Conservation (phyloP, 164 flowering plant species). For the Magnolia changhungtana region DNA sequence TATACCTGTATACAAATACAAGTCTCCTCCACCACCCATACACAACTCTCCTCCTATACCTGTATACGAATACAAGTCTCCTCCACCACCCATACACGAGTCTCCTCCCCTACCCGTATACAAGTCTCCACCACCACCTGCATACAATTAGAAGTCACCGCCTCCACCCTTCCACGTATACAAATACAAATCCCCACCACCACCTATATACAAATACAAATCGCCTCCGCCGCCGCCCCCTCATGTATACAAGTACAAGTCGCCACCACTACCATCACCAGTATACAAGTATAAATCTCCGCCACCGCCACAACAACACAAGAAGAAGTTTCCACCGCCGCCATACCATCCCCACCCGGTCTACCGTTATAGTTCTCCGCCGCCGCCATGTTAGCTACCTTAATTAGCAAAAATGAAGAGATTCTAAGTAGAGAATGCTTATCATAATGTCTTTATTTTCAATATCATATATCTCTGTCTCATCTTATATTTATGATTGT, state of each 20-base stretch:
- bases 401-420: background rate
- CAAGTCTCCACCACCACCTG: slow-evolving; percentile 2
- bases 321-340: slow-evolving; percentile 8
- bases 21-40: background rate
- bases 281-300: slow-evolving; percentile 1
- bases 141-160: background rate
- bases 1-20: background rate
- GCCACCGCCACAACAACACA: slow-evolving; percentile 4
- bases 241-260: background rate
- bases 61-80: no score
- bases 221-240: background rate
- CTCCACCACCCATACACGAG: background rate
- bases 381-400: background rate
- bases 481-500: background rate
- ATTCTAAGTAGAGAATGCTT: background rate
- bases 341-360: background rate
- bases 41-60: background rate
- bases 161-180: background rate
- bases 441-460: background rate
- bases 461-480: background rate
- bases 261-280: background rate
- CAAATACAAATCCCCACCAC: slow-evolving; percentile 12
- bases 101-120: background rate
- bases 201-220: background rate
- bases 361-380: background rate